phyloP scores from a whole-genome alignment of 345 rosid genomes.

The Lumnitzera racemosa region DNA sequence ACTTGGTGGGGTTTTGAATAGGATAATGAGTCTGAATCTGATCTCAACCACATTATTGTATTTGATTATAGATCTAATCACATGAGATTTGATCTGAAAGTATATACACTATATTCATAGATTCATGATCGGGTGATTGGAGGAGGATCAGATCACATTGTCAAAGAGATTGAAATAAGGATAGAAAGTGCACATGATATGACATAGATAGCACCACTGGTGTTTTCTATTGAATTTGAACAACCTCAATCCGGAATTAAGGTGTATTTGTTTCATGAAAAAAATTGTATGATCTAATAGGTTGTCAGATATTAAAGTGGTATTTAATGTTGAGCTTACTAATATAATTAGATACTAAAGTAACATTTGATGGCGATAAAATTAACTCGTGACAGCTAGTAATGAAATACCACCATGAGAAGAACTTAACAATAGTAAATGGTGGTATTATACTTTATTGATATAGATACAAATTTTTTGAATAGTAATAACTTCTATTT shows the following conservation, averaged over 20 bases:
- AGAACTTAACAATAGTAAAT: no score
- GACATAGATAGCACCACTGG: not conserved
- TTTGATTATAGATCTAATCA: constrained; percentile 9
- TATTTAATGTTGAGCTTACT: no score
- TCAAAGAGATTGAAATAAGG: not conserved
- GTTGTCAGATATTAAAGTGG: no score
- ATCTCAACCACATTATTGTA: not conserved
- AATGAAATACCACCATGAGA: no score
- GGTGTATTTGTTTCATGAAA: constrained; percentile 1
- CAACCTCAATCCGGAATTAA: no score
- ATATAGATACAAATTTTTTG: no score
- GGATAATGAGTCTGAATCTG: not conserved
- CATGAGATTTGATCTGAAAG: constrained; percentile 8
- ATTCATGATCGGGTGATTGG: not conserved
- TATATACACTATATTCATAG: not conserved
- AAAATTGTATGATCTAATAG: no score
- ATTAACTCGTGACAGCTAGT: no score
- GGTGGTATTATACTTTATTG: no score
- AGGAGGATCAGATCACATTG: constrained; percentile 2
- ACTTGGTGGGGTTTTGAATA: not conserved
- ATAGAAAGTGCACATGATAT: constrained; percentile 5
- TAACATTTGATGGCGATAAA: no score
- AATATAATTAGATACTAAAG: no score
- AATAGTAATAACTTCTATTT: no score
- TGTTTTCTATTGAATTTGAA: not conserved